These are phyloP conservation scores for Russula brevipes DNA, from an alignment of 768 basidiomycete genomes.

Conservation along the genomic window DNA sequence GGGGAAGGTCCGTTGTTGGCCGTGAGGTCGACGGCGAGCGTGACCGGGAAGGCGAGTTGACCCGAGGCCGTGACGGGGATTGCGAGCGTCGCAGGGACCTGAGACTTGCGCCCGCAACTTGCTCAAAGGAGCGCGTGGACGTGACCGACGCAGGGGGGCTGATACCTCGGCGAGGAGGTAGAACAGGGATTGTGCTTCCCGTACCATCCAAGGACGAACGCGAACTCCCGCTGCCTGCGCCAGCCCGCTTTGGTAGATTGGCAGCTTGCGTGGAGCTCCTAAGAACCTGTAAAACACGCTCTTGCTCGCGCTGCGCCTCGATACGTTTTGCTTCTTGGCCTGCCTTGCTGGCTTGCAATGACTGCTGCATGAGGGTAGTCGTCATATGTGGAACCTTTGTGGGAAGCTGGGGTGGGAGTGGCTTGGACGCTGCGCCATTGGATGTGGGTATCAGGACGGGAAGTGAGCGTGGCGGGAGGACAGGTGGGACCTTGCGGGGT, in stretches of 20 bases:
- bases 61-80: slow-evolving; percentile 10
- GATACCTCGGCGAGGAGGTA: slow-evolving; percentile 36
- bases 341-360: slow-evolving; percentile 65
- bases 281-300: slow-evolving; percentile 64
- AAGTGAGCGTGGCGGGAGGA: slow-evolving; percentile 26
- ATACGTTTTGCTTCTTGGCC: slow-evolving; percentile 66
- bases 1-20: slow-evolving; percentile 35
- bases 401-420: slow-evolving; percentile 24
- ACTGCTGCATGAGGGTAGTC: slow-evolving; percentile 66
- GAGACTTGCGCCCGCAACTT: slow-evolving; percentile 39
- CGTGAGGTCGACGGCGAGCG: slow-evolving; percentile 33
- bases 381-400: slow-evolving; percentile 43
- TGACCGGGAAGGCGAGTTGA: not conserved
- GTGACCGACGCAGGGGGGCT: slow-evolving; percentile 34
- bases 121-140: slow-evolving; percentile 38
- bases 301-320: slow-evolving; percentile 62
- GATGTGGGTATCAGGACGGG: slow-evolving; percentile 21
- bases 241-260: slow-evolving; percentile 6
- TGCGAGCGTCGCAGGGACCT: slow-evolving; percentile 1
- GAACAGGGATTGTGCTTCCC: slow-evolving; percentile 30
- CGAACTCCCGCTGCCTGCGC: slow-evolving; percentile 16
- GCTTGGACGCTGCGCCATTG: slow-evolving; percentile 17
- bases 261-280: slow-evolving; percentile 47
- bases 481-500: slow-evolving; percentile 20
- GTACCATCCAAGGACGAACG: slow-evolving; percentile 24